Evolutionary conservation across 768 basidiomycete species (phyloP).

Genomic region (Holtermanniella nyarrowii): DNA sequence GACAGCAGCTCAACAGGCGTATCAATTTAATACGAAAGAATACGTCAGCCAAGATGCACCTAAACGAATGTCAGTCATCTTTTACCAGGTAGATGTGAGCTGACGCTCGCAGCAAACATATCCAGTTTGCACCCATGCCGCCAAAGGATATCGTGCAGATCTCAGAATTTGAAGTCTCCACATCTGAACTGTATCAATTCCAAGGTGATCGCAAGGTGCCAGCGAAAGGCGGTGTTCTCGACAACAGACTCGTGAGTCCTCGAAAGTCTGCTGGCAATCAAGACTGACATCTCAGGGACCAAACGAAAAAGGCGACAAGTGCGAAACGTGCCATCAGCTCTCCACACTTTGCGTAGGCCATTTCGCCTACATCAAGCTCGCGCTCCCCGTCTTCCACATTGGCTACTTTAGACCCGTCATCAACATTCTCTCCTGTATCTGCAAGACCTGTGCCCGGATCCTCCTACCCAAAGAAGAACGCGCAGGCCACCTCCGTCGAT

Average conservation of each 20-base stretch:
- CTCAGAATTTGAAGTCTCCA: slow-evolving; percentile 91
- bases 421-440: slow-evolving; percentile 84
- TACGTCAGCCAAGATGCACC: slow-evolving; percentile 42
- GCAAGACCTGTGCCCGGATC: slow-evolving; percentile 93
- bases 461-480: slow-evolving; percentile 79
- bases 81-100: too few relatives aligned
- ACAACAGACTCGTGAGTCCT: slow-evolving; percentile 67
- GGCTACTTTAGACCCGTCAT: slow-evolving; percentile 97
- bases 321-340: slow-evolving; percentile 86
- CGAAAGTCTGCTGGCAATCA: background rate
- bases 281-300: slow-evolving; percentile 58
- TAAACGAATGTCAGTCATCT: slow-evolving; percentile 36
- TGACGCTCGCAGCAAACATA: slow-evolving; percentile 58
- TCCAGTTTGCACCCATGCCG: slow-evolving; percentile 89
- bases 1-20: slow-evolving; percentile 12
- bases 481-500: slow-evolving; percentile 72
- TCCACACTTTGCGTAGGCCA: slow-evolving; percentile 95
- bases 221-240: slow-evolving; percentile 83
- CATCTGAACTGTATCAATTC: slow-evolving; percentile 76
- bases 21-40: slow-evolving; percentile 27
- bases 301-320: slow-evolving; percentile 80
- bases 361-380: slow-evolving; percentile 95
- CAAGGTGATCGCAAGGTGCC: slow-evolving; percentile 52
- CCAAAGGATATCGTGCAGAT: slow-evolving; percentile 92
- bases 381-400: slow-evolving; percentile 94